phyloP scores from a whole-genome alignment of 306 rosid species.

The Benincasa hispida region DNA sequence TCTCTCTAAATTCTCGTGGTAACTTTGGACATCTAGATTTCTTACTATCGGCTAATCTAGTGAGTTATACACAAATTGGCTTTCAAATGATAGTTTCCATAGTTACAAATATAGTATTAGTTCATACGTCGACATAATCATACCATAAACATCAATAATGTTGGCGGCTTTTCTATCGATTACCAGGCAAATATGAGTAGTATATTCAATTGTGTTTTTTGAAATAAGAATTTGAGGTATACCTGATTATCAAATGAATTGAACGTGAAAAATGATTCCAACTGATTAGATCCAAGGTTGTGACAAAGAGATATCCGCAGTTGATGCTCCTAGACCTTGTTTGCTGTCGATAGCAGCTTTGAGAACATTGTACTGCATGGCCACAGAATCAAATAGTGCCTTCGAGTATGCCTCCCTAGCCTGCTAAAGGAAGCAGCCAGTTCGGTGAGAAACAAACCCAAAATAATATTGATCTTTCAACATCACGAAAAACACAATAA shows the following conservation, averaged over 20 bases:
- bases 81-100: background rate
- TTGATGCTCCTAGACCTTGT: conserved; percentile 60
- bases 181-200: background rate
- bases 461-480: background rate
- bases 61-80: background rate
- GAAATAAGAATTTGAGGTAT: background rate
- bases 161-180: background rate
- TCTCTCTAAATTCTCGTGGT: background rate
- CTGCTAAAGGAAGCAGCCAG: conserved; percentile 32
- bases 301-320: conserved; percentile 49
- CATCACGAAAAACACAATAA: background rate
- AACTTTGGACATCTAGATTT: background rate
- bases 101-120: background rate
- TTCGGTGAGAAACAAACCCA: background rate
- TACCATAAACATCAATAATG: background rate
- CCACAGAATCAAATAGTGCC: conserved; percentile 43
- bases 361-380: conserved; percentile 67
- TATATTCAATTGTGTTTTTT: background rate
- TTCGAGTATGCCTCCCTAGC: conserved; percentile 58
- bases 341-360: conserved; percentile 55
- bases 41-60: background rate
- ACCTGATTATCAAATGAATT: conserved; percentile 31
- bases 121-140: background rate
- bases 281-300: conserved; percentile 74
- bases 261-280: conserved; percentile 8